Percentiles rank a stretch among this genome's conserved stretches.
These are phyloP conservation scores for Penicillium nucicola DNA, from an alignment of 495 filamentous ascomycete species.

Conservation along the genomic window DNA sequence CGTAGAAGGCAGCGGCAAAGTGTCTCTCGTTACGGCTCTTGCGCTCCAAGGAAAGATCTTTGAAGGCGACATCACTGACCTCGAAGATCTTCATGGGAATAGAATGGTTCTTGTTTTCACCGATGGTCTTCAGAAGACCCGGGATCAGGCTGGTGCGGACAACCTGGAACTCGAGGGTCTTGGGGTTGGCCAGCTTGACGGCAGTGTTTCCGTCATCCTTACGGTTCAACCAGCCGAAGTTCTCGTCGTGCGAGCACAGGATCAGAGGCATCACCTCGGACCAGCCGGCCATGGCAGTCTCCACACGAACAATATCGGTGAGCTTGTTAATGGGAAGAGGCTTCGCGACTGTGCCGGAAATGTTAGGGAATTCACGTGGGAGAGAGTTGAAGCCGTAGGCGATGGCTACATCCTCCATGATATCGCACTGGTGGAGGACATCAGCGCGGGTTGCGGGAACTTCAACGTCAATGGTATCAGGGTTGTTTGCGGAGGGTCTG, in stretches of 20 bases:
- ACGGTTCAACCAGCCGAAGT: slow-evolving; percentile 94
- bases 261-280: slow-evolving; percentile 94
- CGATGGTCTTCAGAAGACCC: slow-evolving; percentile 88
- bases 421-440: slow-evolving; percentile 92
- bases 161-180: slow-evolving; percentile 94
- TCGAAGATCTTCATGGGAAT: slow-evolving; percentile 94
- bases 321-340: slow-evolving; percentile 93
- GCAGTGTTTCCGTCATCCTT: slow-evolving; percentile 82
- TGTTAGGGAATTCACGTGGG: slow-evolving; percentile 76
- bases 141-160: slow-evolving; percentile 88
- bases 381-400: slow-evolving; percentile 96
- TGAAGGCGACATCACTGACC: slow-evolving; percentile 86
- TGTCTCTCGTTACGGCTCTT: slow-evolving; percentile 88
- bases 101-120: slow-evolving; percentile 88
- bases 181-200: slow-evolving; percentile 89
- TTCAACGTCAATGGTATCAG: slow-evolving; percentile 69
- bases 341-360: slow-evolving; percentile 78
- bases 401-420: slow-evolving; percentile 98
- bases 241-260: slow-evolving; percentile 97
- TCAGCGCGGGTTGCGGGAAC: slow-evolving; percentile 89
- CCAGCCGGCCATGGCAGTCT: slow-evolving; percentile 95
- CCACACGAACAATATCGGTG: slow-evolving; percentile 82
- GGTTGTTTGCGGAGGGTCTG: slow-evolving; percentile 61
- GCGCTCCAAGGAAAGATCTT: slow-evolving; percentile 73
- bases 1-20: slow-evolving; percentile 92